phyloP scores from a whole-genome alignment of 2,329 filamentous ascomycete genomes.

The Fusarium ramigenum region DNA sequence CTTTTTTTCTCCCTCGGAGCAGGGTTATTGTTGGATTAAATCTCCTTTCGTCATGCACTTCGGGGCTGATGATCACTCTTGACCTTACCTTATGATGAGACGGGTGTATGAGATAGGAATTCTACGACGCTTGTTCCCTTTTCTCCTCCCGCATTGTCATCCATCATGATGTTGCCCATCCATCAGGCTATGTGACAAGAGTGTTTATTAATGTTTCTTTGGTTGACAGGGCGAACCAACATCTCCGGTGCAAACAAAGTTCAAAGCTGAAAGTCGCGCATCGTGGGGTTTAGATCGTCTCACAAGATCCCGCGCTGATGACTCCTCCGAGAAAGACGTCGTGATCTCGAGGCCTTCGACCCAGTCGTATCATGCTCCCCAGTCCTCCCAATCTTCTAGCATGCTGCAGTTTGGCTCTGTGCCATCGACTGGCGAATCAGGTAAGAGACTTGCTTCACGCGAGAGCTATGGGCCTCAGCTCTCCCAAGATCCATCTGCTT shows the following conservation, averaged over 20 bases:
- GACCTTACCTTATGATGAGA: constrained; percentile 49
- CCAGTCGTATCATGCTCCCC: constrained; percentile 33
- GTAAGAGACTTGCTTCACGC: constrained; percentile 36
- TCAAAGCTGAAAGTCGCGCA: constrained; percentile 53
- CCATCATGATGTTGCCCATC: constrained; percentile 42
- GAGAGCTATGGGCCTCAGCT: constrained; percentile 22
- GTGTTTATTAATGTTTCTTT: constrained; percentile 51
- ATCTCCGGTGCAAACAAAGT: constrained; percentile 47
- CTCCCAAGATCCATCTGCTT: constrained; percentile 9
- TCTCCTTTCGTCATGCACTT: constrained; percentile 45
- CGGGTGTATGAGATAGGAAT: constrained; percentile 55
- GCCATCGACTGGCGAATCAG: constrained; percentile 33
- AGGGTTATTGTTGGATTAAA: constrained; percentile 44
- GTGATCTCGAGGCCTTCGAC: constrained; percentile 27
- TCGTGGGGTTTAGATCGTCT: constrained; percentile 57
- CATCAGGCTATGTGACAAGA: constrained; percentile 43
- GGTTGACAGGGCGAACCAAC: constrained; percentile 50
- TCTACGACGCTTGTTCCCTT: constrained; percentile 49
- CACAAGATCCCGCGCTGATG: constrained; percentile 45
- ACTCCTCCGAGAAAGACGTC: constrained; percentile 32
- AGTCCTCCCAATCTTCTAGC: constrained; percentile 37
- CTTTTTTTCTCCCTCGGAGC: constrained; percentile 34
- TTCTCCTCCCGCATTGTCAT: constrained; percentile 35
- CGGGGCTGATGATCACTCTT: constrained; percentile 44
- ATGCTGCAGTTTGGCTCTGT: constrained; percentile 31